Evolutionary conservation across 306 rosid genomes (phyloP).

Genomic region (Styphnolobium japonicum): DNA sequence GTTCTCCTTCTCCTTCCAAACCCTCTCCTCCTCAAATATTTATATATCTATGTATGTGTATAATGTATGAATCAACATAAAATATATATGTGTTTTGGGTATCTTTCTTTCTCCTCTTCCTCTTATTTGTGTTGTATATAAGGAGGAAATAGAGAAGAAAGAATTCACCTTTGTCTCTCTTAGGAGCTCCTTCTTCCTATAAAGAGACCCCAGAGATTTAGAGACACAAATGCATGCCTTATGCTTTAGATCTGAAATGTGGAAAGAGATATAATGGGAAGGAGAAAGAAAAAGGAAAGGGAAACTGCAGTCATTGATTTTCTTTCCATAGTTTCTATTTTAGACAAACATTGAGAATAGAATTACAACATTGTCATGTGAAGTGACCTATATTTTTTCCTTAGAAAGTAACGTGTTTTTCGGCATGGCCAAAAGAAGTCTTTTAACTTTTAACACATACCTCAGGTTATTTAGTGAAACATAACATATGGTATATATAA

Average conservation of each 20-base stretch:
- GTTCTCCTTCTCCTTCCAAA: conserved; percentile 8
- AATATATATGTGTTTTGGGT: not conserved
- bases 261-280: too few relatives aligned
- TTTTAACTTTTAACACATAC: not conserved
- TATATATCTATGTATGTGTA: not conserved
- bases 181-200: not conserved
- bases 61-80: not conserved
- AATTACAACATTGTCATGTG: conserved; percentile 26
- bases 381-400: not conserved
- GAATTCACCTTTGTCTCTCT: not conserved
- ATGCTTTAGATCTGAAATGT: conserved; percentile 22
- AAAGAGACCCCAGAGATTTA: not conserved
- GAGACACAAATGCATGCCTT: not conserved
- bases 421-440: not conserved
- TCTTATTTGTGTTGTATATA: not conserved
- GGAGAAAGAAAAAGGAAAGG: not conserved
- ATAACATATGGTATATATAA: too few relatives aligned
- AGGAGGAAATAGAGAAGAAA: conserved; percentile 1
- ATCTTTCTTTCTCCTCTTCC: not conserved
- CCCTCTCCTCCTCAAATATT: not conserved
- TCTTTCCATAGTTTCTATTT: not conserved
- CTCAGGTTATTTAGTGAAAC: too few relatives aligned
- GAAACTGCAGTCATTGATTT: not conserved
- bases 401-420: conserved; percentile 14
- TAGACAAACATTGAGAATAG: not conserved